Evolutionary conservation across 2,329 filamentous ascomycete genomes (phyloP).

Genomic region (Zymoseptoria brevis): DNA sequence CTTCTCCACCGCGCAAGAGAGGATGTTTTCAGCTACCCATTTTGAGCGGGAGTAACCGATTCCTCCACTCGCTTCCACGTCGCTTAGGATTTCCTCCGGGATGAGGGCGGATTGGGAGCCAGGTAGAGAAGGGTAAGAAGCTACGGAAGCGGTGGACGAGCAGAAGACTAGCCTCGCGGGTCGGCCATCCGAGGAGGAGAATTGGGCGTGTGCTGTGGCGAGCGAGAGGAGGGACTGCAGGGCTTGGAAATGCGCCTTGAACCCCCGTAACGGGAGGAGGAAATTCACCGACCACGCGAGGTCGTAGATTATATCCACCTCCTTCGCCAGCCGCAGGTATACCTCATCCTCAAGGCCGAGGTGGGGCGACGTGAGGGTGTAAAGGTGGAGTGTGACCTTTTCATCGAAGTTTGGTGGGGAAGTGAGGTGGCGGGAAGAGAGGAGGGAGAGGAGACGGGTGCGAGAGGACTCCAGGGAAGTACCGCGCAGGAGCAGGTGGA

Average conservation of each 20-base stretch:
- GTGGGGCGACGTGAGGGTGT: conserved; percentile 40
- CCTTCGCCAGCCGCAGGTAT: conserved; percentile 36
- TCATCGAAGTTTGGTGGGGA: conserved; percentile 18
- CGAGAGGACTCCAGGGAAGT: conserved; percentile 34
- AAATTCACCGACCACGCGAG: conserved; percentile 61
- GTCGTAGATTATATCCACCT: conserved; percentile 50
- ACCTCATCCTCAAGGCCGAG: conserved; percentile 42
- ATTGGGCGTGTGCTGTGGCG: conserved; percentile 25
- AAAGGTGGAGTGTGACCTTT: conserved; percentile 42
- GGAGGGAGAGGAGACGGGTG: conserved; percentile 39
- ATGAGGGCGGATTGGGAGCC: conserved; percentile 31
- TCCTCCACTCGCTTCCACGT: conserved; percentile 38
- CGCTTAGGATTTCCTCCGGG: conserved; percentile 35
- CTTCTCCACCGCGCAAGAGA: conserved; percentile 31
- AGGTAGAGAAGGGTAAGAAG: conserved; percentile 24
- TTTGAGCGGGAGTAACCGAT: conserved; percentile 51
- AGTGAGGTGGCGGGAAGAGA: conserved; percentile 32
- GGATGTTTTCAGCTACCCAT: conserved; percentile 53
- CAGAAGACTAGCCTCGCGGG: conserved; percentile 41
- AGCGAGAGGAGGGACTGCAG: conserved; percentile 44
- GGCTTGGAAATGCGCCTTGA: conserved; percentile 44
- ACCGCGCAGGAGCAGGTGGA: conserved; percentile 53
- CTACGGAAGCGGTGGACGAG: conserved; percentile 39
- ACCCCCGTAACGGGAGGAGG: conserved; percentile 48
- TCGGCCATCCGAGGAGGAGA: conserved; percentile 10